phyloP scores from a whole-genome alignment of 352 stramenopile genomes.

The Globisporangium uncinulatum region DNA sequence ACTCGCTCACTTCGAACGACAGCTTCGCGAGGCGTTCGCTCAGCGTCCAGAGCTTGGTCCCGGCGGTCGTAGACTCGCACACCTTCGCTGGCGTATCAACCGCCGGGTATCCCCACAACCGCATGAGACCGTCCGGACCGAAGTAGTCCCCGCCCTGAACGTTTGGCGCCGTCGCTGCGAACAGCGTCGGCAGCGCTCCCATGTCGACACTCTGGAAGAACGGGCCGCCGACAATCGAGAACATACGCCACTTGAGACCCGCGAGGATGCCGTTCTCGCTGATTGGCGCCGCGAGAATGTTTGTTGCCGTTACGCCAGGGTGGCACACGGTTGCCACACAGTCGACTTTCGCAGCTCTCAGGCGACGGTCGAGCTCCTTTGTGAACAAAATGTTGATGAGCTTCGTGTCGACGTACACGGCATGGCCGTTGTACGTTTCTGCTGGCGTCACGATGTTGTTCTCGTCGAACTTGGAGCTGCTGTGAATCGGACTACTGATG shows the following conservation, averaged over 20 bases:
- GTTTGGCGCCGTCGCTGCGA: slow-evolving; percentile 23
- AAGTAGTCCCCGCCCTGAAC: slow-evolving; percentile 28
- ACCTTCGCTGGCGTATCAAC: slow-evolving; percentile 5
- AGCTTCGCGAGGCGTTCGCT: slow-evolving; percentile 11
- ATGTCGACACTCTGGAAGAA: slow-evolving; percentile 35
- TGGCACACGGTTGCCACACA: slow-evolving; percentile 22
- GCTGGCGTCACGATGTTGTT: slow-evolving; percentile 5
- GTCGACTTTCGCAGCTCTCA: slow-evolving; percentile 18
- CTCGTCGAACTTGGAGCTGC: slow-evolving; percentile 12
- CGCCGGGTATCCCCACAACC: slow-evolving; percentile 5
- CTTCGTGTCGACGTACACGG: slow-evolving; percentile 48
- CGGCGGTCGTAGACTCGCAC: slow-evolving; percentile 7
- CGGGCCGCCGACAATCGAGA: slow-evolving; percentile 16
- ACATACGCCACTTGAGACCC: slow-evolving; percentile 18
- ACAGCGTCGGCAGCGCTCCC: slow-evolving; percentile 36
- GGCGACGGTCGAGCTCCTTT: slow-evolving; percentile 44
- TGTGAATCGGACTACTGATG: slow-evolving; percentile 32
- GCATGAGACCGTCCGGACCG: slow-evolving; percentile 7
- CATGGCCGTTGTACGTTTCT: slow-evolving; percentile 7
- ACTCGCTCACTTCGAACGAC: slow-evolving; percentile 3
- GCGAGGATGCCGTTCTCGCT: too few species aligned
- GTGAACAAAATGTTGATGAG: slow-evolving; percentile 59
- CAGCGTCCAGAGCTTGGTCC: slow-evolving; percentile 12
- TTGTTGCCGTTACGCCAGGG: slow-evolving; percentile 30
- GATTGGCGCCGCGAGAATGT: slow-evolving; percentile 18